These are phyloP conservation scores for Erythrophleum ivorense DNA, from an alignment of 331 rosid species.

Conservation along the genomic window DNA sequence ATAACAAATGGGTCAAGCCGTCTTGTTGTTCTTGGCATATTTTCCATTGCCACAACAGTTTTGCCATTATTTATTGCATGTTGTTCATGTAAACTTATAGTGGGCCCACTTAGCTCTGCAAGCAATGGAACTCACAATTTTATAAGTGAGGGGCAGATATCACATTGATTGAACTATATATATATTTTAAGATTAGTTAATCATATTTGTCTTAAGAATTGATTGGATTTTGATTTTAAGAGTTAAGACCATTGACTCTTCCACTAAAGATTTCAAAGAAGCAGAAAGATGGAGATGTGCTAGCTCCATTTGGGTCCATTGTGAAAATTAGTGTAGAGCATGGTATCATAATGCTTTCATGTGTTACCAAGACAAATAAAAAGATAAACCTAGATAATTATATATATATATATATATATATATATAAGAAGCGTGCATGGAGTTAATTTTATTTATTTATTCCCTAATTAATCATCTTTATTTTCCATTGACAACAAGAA, in stretches of 20 bases:
- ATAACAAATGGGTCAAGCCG: slow-evolving; percentile 64
- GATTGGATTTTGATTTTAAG: slow-evolving; percentile 47
- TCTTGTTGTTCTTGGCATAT: slow-evolving; percentile 59
- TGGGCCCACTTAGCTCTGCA: slow-evolving; percentile 35
- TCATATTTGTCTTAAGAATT: slow-evolving; percentile 55
- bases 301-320: slow-evolving; percentile 48
- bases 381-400: not conserved
- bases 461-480: not conserved
- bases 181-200: slow-evolving; percentile 31
- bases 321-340: slow-evolving; percentile 36
- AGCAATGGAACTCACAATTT: slow-evolving; percentile 16
- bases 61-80: slow-evolving; percentile 40
- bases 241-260: slow-evolving; percentile 65
- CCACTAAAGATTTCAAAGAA: slow-evolving; percentile 68
- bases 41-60: slow-evolving; percentile 32
- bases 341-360: slow-evolving; percentile 44
- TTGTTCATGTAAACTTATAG: slow-evolving; percentile 37
- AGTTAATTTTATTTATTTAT: not conserved
- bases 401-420: not conserved
- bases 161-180: slow-evolving; percentile 29
- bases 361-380: slow-evolving; percentile 26
- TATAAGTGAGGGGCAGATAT: slow-evolving; percentile 23
- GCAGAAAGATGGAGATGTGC: slow-evolving; percentile 44
- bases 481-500: slow-evolving; percentile 8
- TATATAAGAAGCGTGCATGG: not conserved